Conservation (phyloP, 108 stramenopile genomes). For the Chaetoceros muelleri region DNA sequence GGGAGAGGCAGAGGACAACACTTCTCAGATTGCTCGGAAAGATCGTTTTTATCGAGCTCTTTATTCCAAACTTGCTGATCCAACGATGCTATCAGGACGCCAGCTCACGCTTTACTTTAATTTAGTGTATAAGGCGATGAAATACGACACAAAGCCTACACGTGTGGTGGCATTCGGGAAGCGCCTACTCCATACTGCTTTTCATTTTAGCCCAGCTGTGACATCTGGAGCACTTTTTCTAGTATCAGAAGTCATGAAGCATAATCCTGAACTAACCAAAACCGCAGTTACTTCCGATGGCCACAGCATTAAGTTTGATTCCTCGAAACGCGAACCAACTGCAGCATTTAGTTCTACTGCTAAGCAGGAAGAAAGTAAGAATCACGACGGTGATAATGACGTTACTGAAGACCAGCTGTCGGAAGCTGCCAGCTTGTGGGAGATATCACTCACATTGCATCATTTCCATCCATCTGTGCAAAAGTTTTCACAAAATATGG, state of each 20-base stretch:
- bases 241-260: slow-evolving; percentile 75
- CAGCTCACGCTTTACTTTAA: slow-evolving; percentile 92
- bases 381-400: not conserved
- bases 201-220: slow-evolving; percentile 61
- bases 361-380: not conserved
- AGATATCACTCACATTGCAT: slow-evolving; percentile 57
- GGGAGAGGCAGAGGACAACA: not conserved
- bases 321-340: slow-evolving; percentile 60
- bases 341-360: slow-evolving; percentile 26
- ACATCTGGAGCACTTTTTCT: slow-evolving; percentile 82
- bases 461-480: slow-evolving; percentile 95
- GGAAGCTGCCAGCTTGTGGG: slow-evolving; percentile 40
- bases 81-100: slow-evolving; percentile 57
- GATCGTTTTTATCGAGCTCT: slow-evolving; percentile 91
- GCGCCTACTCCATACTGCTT: slow-evolving; percentile 65
- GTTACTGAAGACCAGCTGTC: not conserved
- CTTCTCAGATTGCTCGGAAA: slow-evolving; percentile 18
- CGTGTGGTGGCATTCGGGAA: slow-evolving; percentile 82
- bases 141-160: slow-evolving; percentile 53
- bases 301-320: slow-evolving; percentile 27
- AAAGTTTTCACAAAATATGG: slow-evolving; percentile 65
- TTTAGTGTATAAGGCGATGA: slow-evolving; percentile 91
- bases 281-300: slow-evolving; percentile 17
- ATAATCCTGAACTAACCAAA: slow-evolving; percentile 36
- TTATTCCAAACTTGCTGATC: slow-evolving; percentile 73